Base-by-base conservation (phyloP, 257 asterid species). In the Fraxinus americana region DNA sequence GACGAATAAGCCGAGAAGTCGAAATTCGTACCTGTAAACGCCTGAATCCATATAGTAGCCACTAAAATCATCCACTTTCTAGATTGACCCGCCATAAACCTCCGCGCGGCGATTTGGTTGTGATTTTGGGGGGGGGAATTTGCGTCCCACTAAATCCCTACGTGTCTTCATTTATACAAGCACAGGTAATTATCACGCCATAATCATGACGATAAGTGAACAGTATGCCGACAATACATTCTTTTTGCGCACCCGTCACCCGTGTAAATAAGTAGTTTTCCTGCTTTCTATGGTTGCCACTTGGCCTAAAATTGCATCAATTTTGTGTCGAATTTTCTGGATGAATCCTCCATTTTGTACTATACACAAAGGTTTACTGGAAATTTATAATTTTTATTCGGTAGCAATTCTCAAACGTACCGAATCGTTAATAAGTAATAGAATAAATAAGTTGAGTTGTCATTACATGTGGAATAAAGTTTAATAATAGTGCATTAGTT, bases 1-100 rank as follows among this genome's bases (percentile, higher is more conserved):
- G 97, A 87, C 25, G 98, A 94, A 86, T 94, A 94, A 7, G 94
- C 94, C 8, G 98, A 92, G 87, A 94, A 94, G 72, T 94, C 97
- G 79, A 94, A 92, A 71, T 94, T 92, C 16, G 97, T 94, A 1
- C 97, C 97, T 10, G 97, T 94, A 81, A 91, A 94, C 6, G 98
- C 97, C 88, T 94, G 98, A 80, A 94, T 88, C 97, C 96, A 94
- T 16, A 91, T 86, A 13, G 93, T 89, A 2, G 97, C 97, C n/a
- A 92, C 88, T 12, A 94, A 87, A 35, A 94, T 89, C 91, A 88
- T 87, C 98, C 98, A 94, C 72, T 92, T 94, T 73, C 91, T 84
- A 2, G 97, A 90, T 45, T 91, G 86, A 30, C 85, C 96, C 0
- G 85, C 87, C 94, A 89, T 88, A 6, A 10, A 12, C 69, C 69